These are phyloP conservation scores for thale cress (Arabidopsis thaliana) DNA, from an alignment of 345 rosid species.

Conservation along the genomic window DNA sequence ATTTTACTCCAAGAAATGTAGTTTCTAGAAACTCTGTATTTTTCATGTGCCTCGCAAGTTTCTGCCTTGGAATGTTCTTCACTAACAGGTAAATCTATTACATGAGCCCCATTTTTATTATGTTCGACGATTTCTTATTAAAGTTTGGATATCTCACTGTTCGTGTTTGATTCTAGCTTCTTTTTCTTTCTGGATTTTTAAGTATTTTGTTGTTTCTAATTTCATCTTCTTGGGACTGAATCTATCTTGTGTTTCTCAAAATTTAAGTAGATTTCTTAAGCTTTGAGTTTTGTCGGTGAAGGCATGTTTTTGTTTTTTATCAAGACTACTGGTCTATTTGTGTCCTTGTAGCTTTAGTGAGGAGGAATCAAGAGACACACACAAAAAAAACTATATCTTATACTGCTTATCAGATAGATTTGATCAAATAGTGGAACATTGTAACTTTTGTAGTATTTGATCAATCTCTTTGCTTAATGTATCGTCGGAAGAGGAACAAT, in stretches of 20 bases:
- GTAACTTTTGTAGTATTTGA: neutral
- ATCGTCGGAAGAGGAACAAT: too few species aligned
- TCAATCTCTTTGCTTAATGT: too few species aligned
- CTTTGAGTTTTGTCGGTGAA: constrained; percentile 40
- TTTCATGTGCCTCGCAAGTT: constrained; percentile 71
- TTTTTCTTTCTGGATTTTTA: neutral
- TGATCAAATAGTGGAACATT: constrained; percentile 13
- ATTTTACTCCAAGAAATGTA: constrained; percentile 49
- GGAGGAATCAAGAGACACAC: neutral
- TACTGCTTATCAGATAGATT: neutral
- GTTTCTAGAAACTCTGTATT: constrained; percentile 60
- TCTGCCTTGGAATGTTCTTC: constrained; percentile 83
- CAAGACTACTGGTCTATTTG: constrained; percentile 13
- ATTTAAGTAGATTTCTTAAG: constrained; percentile 13
- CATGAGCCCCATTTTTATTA: neutral
- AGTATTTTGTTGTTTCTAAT: constrained; percentile 2
- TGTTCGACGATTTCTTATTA: neutral
- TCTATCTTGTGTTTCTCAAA: constrained; percentile 15
- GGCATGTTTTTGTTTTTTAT: neutral
- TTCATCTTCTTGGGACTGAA: constrained; percentile 24
- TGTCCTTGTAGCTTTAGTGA: constrained; percentile 21
- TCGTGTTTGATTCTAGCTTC: constrained; percentile 31
- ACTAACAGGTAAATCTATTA: constrained; percentile 60
- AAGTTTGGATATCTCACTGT: constrained; percentile 21
- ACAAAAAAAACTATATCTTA: neutral